Evolutionary conservation across 2,329 filamentous ascomycete species (phyloP), one percentile per base, ranked within the genome.

Genomic region (Neonectria sp.): DNA sequence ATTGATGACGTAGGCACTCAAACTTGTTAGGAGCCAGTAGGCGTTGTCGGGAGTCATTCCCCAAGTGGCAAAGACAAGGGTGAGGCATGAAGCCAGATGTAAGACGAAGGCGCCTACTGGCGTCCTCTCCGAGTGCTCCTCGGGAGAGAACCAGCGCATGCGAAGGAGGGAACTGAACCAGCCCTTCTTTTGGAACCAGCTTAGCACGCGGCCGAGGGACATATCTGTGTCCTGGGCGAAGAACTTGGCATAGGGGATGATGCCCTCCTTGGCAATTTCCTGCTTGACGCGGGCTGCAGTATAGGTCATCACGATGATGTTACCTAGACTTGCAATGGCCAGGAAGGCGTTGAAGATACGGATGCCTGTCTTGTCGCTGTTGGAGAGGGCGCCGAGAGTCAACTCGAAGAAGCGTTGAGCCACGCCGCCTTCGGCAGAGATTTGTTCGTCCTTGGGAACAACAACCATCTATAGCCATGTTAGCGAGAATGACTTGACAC

Each of bases 221-320:
- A 81, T 68, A 27, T 82, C 80, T 2, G 69, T 72, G 48, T 81
- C 79, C 46, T 79, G 77, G 2, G 82, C 85, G 67, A 87, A 85
- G 76, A 87, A 85, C 40, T 81, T 80, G 4, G 85, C 81, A 60
- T 78, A 86, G 0, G 86, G 86, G 2, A 89, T 76, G 59, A 89
- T 83, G 1, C 87, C 87, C 73, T 89, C 85, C 71, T 90, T 89
- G 8, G 88, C 88, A 49, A 90, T 88, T 72, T 90, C 88, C 72
- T 90, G 88, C 73, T 90, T 89, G 21, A 90, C 84, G 67, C 86
- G 81, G 3, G 86, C 82, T 8, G 86, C 83, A 0, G 86, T 87
- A 69, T 87, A 90, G 1, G 87, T 90, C 78, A 86, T 87, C 24
- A 86, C 85, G 13, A 89, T 80, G 48, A 90, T 85, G 71, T 90